Conservation (phyloP, 768 basidiomycete genomes). For the Termitomyces sp. region DNA sequence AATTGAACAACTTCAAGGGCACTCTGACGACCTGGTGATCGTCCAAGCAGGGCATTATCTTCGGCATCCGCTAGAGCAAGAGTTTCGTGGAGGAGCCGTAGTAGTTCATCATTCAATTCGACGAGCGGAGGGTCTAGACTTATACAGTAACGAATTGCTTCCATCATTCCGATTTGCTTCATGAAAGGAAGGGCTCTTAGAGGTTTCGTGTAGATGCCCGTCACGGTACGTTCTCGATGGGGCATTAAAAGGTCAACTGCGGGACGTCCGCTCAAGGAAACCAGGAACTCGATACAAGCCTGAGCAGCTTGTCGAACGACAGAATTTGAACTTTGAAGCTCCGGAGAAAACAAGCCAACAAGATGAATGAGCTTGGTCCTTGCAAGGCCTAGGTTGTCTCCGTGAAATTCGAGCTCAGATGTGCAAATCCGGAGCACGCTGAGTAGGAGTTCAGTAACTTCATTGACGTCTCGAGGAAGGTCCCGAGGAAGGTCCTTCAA, state of each 20-base stretch:
- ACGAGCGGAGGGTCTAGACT: conserved; percentile 84
- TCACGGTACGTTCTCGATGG: conserved; percentile 83
- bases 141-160: conserved; percentile 92
- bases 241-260: conserved; percentile 76
- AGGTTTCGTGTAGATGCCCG: conserved; percentile 93
- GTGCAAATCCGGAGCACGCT: conserved; percentile 60
- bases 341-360: conserved; percentile 79
- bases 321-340: conserved; percentile 81
- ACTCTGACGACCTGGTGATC: conserved; percentile 71
- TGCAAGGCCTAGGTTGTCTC: conserved; percentile 35
- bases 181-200: conserved; percentile 90
- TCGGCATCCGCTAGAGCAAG: conserved; percentile 95
- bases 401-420: conserved; percentile 37
- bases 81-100: conserved; percentile 88
- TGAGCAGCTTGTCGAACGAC: conserved; percentile 83
- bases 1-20: conserved; percentile 80
- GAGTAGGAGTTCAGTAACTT: conserved; percentile 72
- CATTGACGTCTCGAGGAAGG: conserved; percentile 73
- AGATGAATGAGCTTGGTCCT: conserved; percentile 61
- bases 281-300: conserved; percentile 71
- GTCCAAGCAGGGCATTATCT: conserved; percentile 73
- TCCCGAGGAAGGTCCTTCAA: conserved; percentile 93
- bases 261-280: conserved; percentile 64
- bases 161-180: conserved; percentile 97
- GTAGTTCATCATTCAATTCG: conserved; percentile 87